These are phyloP conservation scores for Botrytis fabae DNA, from an alignment of 2,329 filamentous ascomycete genomes.

Conservation along the genomic window DNA sequence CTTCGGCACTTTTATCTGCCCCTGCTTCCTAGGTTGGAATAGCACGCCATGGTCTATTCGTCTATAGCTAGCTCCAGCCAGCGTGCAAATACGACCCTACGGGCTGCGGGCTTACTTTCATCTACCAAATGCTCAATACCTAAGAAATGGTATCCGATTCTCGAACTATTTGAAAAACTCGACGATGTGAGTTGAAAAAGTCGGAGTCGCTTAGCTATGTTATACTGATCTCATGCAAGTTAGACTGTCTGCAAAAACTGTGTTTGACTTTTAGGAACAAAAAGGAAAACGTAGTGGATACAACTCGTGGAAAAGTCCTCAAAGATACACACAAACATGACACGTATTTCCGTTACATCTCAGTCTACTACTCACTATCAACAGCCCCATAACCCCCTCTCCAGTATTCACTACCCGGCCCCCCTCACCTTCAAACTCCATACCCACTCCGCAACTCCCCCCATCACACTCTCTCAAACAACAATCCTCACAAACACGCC, in stretches of 20 bases:
- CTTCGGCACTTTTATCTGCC: not conserved
- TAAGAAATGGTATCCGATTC: not conserved
- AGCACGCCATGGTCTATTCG: not conserved
- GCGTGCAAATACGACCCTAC: not conserved
- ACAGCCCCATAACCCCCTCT: not conserved
- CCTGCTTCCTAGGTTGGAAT: not conserved
- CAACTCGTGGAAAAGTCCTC: fast-evolving
- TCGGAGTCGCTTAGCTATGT: not conserved
- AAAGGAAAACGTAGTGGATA: not conserved
- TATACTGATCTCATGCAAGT: fast-evolving
- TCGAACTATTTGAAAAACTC: fast-evolving
- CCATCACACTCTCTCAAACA: not conserved
- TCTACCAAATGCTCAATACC: not conserved
- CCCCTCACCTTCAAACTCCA: no score
- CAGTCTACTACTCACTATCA: not conserved
- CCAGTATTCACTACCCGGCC: not conserved
- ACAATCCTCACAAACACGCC: not conserved
- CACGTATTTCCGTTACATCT: not conserved
- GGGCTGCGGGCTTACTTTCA: fast-evolving
- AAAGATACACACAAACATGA: not conserved
- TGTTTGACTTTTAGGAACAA: not conserved
- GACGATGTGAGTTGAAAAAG: not conserved
- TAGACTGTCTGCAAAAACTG: fast-evolving
- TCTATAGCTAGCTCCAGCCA: not conserved
- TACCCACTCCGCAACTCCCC: no score